Evolutionary conservation across 2,329 filamentous ascomycete genomes (phyloP).

Genomic region (Colletotrichum sublineola): DNA sequence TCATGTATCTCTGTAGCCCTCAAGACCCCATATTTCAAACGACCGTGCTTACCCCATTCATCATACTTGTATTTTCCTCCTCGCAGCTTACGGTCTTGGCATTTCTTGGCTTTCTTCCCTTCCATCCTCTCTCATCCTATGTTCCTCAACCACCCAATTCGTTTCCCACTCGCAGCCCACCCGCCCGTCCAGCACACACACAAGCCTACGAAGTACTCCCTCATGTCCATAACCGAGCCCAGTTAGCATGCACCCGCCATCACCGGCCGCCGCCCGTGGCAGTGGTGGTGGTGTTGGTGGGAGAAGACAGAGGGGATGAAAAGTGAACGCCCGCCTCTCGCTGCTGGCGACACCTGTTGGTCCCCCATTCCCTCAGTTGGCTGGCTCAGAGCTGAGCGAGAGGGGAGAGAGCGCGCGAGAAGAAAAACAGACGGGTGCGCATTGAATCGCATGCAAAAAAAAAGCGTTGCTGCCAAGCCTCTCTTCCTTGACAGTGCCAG

Average conservation of each 20-base stretch:
- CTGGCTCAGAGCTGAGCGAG: background rate
- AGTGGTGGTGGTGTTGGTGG: background rate
- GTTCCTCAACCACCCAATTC: background rate
- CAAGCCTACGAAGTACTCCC: background rate
- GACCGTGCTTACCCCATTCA: slow-evolving; percentile 30
- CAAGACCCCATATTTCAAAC: slow-evolving; percentile 8
- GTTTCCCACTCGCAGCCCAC: background rate
- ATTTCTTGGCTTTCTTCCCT: slow-evolving; percentile 36
- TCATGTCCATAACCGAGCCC: background rate
- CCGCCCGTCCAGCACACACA: background rate
- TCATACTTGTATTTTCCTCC: slow-evolving; percentile 20
- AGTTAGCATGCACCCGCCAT: background rate
- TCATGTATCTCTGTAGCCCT: background rate
- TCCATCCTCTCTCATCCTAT: slow-evolving; percentile 9
- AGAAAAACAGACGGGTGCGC: background rate
- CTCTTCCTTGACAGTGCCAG: background rate
- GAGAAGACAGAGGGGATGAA: background rate
- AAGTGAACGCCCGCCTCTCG: background rate
- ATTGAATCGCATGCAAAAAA: background rate
- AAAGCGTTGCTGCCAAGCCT: background rate
- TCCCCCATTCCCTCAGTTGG: background rate
- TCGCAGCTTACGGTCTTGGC: slow-evolving; percentile 40
- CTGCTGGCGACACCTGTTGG: background rate
- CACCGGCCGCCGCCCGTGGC: background rate
- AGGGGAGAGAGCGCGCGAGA: background rate